Conservation (phyloP, 1,139 yeast species). For the Yamadazyma diospyri region DNA sequence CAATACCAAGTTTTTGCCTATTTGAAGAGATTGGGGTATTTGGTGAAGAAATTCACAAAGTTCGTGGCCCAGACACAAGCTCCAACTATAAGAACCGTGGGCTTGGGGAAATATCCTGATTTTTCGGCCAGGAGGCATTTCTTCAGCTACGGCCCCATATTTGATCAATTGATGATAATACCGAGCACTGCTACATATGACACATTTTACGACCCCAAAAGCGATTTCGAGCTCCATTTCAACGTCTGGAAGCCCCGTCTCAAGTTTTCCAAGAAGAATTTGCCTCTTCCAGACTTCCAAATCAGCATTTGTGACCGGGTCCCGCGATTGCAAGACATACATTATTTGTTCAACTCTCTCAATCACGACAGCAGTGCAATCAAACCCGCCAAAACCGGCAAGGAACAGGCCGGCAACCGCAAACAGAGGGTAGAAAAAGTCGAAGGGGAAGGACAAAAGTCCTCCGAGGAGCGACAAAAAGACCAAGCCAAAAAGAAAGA, state of each 20-base stretch:
- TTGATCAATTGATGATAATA: slow-evolving; percentile 33
- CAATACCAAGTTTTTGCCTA: slow-evolving; percentile 69
- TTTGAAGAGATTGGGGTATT: slow-evolving; percentile 76
- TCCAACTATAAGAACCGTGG: background rate
- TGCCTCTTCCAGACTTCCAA: slow-evolving; percentile 69
- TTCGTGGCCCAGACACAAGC: slow-evolving; percentile 6
- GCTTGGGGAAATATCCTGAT: slow-evolving; percentile 1
- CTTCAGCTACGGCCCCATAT: slow-evolving; percentile 36
- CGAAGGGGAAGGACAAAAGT: too few relatives aligned
- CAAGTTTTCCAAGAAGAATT: slow-evolving; percentile 61
- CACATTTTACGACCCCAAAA: slow-evolving; percentile 11
- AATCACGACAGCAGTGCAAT: slow-evolving; percentile 5
- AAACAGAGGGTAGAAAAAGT: too few relatives aligned
- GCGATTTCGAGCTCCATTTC: slow-evolving; percentile 32
- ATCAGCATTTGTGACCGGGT: slow-evolving; percentile 52
- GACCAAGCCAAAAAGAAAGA: slow-evolving; percentile 7
- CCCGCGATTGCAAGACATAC: slow-evolving; percentile 48
- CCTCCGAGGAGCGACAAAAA: too few relatives aligned
- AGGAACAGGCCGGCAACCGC: too few relatives aligned
- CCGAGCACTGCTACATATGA: slow-evolving; percentile 22
- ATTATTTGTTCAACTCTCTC: slow-evolving; percentile 22
- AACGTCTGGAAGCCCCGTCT: slow-evolving; percentile 86
- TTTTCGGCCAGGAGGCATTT: slow-evolving; percentile 27
- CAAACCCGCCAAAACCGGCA: background rate
- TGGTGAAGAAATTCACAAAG: slow-evolving; percentile 43